phyloP scores from a whole-genome alignment of 2,329 filamentous ascomycete species.

The Colletotrichum chrysophilum region DNA sequence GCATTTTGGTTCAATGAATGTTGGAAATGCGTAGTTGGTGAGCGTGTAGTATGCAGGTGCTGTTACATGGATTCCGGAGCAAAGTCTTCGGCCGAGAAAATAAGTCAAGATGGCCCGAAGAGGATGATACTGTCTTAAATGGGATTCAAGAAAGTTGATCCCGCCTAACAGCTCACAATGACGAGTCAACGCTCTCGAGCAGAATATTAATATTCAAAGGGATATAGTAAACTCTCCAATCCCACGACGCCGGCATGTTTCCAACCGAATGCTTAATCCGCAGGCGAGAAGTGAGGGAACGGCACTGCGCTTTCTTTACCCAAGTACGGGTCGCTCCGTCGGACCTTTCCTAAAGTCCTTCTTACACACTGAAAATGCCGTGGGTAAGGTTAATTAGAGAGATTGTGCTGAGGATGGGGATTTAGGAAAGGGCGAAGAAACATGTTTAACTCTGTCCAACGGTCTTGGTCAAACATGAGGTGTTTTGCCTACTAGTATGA shows the following conservation, averaged over 20 bases:
- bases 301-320: neutral
- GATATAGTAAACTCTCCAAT: neutral
- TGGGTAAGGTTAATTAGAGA: neutral
- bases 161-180: neutral
- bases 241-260: neutral
- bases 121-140: neutral
- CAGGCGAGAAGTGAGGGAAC: neutral
- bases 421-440: neutral
- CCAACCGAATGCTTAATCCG: neutral
- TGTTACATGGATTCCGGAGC: neutral
- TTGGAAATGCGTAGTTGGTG: neutral
- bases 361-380: fast-evolving
- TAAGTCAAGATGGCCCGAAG: neutral
- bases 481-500: neutral
- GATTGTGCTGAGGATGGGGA: neutral
- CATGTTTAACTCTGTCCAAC: neutral
- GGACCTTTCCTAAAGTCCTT: neutral
- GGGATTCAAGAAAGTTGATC: neutral
- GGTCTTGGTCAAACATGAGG: neutral
- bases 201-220: neutral
- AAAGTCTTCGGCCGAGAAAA: neutral
- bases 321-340: neutral
- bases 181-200: neutral
- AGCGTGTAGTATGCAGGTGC: neutral
- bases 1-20: neutral